Base-by-base conservation (phyloP, 1,284 basidiomycete species). In the Ceratorhiza oryzae-sativae region DNA sequence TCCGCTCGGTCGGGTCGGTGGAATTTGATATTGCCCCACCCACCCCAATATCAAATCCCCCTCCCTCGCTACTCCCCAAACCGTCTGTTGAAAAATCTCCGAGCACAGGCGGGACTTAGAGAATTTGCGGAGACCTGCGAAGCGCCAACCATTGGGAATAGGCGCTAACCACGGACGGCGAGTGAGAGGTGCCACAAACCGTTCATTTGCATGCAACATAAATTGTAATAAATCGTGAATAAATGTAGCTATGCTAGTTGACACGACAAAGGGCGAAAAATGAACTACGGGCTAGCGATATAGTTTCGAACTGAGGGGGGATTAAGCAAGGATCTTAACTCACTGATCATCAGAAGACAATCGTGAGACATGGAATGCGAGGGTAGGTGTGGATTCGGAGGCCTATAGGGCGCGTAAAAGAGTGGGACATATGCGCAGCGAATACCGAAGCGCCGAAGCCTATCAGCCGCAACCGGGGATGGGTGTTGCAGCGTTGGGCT, bases 81-180 rank as follows among this genome's bases (percentile, higher is more conserved):
- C 49, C 32, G 55, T 58, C 55, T 58, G 55, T 34, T 23, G 20
- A n/a, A 30, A 36, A 58, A 36, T 1, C 55, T 58, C 55, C 32
- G 55, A 58, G 55, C 55, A 58, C 55, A 58, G 36, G 55, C 48
- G 48, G 48, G 48, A 49, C 48, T 49, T 49, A 49, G 48, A n/a
- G 48, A 49, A n/a, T 49, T 49, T n/a, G 48, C 8, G n/a, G 48
- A n/a, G 48, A n/a, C 48, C n/a, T 25, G n/a, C 23, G n/a, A 49
- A 49, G 48, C 48, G 48, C 48, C 48, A 39, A 39, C 36, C 36
- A 39, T 39, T 6, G 36, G 36, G 36, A 39, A 13, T 39, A 39
- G 36, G 36, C 36, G 36, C 36, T 13, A 39, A 39, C 36, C 36
- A 39, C 13, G 36, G 36, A 39, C 36, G 36, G 36, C 36, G 36